phyloP scores from a whole-genome alignment of 768 basidiomycete species.

The Russula sp. region DNA sequence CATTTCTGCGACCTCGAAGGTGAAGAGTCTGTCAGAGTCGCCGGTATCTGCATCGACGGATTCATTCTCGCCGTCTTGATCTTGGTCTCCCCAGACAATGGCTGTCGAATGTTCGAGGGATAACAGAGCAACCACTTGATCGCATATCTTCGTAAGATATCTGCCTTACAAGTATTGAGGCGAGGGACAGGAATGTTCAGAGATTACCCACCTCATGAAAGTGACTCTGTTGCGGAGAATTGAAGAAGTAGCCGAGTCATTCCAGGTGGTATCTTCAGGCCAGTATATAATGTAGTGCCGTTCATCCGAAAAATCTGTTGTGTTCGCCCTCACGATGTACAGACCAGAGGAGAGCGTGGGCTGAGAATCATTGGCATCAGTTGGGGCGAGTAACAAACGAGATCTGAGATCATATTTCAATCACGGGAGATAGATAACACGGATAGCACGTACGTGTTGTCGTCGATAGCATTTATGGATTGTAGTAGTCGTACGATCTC shows the following conservation, averaged over 20 bases:
- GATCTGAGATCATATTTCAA: constrained; percentile 16
- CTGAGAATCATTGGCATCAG: constrained; percentile 14
- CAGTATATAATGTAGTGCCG: constrained; percentile 48
- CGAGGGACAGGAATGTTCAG: not conserved
- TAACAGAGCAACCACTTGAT: constrained; percentile 47
- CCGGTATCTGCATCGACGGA: constrained; percentile 34
- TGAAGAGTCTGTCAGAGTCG: constrained; percentile 42
- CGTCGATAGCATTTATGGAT: constrained; percentile 31
- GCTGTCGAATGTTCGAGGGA: constrained; percentile 40
- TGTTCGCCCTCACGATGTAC: constrained; percentile 33
- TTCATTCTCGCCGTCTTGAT: constrained; percentile 15
- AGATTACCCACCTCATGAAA: constrained; percentile 46
- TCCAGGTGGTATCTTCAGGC: constrained; percentile 56
- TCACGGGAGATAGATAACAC: too few relatives aligned
- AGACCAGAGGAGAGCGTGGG: constrained; percentile 42
- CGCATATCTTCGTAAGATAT: constrained; percentile 31
- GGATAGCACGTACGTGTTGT: constrained; percentile 32
- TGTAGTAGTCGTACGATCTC: constrained; percentile 42
- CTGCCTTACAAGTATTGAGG: not conserved
- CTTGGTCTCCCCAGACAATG: constrained; percentile 38
- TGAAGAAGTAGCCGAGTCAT: constrained; percentile 39
- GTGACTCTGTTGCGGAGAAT: constrained; percentile 48
- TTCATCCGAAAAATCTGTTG: constrained; percentile 16
- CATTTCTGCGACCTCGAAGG: constrained; percentile 48
- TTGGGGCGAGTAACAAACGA: constrained; percentile 15